Evolutionary conservation across 2,329 filamentous ascomycete genomes (phyloP), one percentile per base, ranked within the genome.

Genomic region (Septoria petroselini): DNA sequence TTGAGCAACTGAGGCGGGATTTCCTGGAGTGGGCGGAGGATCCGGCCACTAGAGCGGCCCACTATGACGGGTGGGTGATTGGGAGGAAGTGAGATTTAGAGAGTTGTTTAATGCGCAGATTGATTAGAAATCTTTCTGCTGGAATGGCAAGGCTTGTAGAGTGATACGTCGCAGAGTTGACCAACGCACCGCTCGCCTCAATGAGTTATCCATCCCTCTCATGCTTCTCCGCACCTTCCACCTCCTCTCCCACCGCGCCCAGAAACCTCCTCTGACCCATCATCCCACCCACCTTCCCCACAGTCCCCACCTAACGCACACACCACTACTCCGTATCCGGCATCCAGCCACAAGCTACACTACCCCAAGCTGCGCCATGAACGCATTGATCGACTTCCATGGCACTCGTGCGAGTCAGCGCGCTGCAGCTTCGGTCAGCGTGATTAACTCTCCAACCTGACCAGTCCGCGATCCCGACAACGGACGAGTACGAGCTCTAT

Each of bases 371-470:
- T n/a, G n/a, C n/a, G n/a, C n/a, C n/a, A n/a, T n/a, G n/a, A n/a
- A n/a, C n/a, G n/a, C n/a, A n/a, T n/a, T n/a, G n/a, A n/a, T n/a
- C n/a, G n/a, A n/a, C n/a, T n/a, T n/a, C n/a, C n/a, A n/a, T n/a
- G 8, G 58, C 61, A 4, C 57, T 49, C 9, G 61, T 42, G 19
- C 69, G 74, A 12, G 73, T 73, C 17, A 70, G 76, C 2, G 73
- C 73, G 0, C 66, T n/a, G n/a, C n/a, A n/a, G n/a, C n/a, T n/a
- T n/a, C n/a, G n/a, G n/a, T n/a, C n/a, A n/a, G n/a, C n/a, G n/a
- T n/a, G n/a, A n/a, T n/a, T n/a, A n/a, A n/a, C n/a, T n/a, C n/a
- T n/a, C n/a, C n/a, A n/a, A n/a, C n/a, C n/a, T n/a, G n/a, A n/a
- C n/a, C n/a, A n/a, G n/a, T n/a, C n/a, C n/a, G n/a, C n/a, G n/a